Base-by-base conservation (phyloP, 805 yeast species). In the Ogataea haglerorum region DNA sequence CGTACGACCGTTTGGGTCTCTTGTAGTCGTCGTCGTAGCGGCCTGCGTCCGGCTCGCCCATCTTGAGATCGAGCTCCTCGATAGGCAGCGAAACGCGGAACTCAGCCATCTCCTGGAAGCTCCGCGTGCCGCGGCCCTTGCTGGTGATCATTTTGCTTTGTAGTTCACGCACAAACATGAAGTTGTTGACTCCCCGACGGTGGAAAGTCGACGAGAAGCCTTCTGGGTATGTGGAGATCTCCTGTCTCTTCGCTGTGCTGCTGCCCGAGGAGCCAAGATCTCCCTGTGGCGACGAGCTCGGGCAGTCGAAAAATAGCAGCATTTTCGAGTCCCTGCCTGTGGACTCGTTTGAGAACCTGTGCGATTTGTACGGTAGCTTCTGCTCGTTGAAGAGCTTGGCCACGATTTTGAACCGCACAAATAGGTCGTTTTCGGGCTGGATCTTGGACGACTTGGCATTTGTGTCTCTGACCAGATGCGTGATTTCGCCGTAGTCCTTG, bases 151-250 rank as follows among this genome's bases (percentile, higher is more conserved):
- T 60, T 44, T 72, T 72, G 24, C 72, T 65, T 43, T 72, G 77
- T 21, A 72, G 52, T 46, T 72, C 77, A 42, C 76, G 57, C 3
- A 72, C 75, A 58, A 72, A 72, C 76, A 72, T 72, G 46, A 72
- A 72, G 47, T 69, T 69, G 42, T 70, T 72, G n/a, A 61, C 61
- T 3, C 75, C 75, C 33, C 76, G 53, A 34, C 68, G 61, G 50
- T 72, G 73, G 50, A 72, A 72, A 5, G 76, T 72, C 1, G 76
- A 72, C 2, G 75, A 62, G 36, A 71, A 72, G 0, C 77, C 76
- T 47, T 72, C 76, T 1, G 77, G 77, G 38, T 68, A 68, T 12
- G 62, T 49, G 15, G 61, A 54, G 9, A 61, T 51, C 23, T 57
- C 62, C 30, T 45, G 45, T 28, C 49, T 17, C 36, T 50, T 49